Conservation (phyloP, 306 rosid genomes). For the Quercus robur region DNA sequence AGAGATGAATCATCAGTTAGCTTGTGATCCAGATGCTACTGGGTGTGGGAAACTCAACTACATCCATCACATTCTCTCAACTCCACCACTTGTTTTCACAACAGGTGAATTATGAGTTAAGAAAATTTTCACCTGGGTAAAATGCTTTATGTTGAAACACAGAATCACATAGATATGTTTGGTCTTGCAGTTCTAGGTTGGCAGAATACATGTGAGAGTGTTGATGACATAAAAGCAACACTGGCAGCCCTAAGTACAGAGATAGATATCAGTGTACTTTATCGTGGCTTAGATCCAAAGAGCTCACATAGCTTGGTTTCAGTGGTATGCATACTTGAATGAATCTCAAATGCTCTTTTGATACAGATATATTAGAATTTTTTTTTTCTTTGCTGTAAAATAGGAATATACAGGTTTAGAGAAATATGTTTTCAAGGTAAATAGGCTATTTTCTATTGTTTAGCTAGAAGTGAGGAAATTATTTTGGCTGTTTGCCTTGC, state of each 20-base stretch:
- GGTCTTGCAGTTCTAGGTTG: constrained; percentile 82
- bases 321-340: constrained; percentile 63
- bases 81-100: constrained; percentile 85
- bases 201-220: constrained; percentile 90
- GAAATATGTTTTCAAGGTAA: background rate
- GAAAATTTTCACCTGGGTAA: background rate
- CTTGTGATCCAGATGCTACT: constrained; percentile 78
- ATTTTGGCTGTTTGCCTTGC: background rate
- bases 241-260: constrained; percentile 73
- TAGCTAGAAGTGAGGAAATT: background rate
- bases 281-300: constrained; percentile 82
- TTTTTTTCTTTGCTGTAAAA: background rate
- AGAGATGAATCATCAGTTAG: constrained; percentile 87
- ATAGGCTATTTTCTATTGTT: background rate
- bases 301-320: constrained; percentile 76
- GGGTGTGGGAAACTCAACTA: constrained; percentile 92
- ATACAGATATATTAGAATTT: background rate
- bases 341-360: background rate
- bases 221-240: constrained; percentile 70
- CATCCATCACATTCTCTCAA: constrained; percentile 84
- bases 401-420: background rate
- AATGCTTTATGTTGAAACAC: background rate
- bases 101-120: constrained; percentile 54
- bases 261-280: constrained; percentile 74
- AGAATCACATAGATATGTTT: constrained; percentile 14